phyloP scores from a whole-genome alignment of 1,284 basidiomycete species.

The Heterobasidion parviporum region DNA sequence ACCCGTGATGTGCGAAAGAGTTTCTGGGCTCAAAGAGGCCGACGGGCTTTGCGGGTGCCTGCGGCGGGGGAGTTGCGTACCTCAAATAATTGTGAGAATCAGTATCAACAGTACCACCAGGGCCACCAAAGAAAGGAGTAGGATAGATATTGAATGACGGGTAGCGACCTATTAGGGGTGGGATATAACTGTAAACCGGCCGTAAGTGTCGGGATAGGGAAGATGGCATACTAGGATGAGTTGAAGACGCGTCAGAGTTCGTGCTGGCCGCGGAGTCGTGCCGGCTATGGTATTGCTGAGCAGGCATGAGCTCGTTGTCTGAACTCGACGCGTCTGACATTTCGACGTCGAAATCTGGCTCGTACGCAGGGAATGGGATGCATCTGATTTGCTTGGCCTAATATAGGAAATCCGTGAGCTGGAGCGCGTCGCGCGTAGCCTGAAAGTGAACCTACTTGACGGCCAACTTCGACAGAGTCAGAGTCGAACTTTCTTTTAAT shows the following conservation, averaged over 20 bases:
- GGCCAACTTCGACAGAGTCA: constrained; percentile 42
- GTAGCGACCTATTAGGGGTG: constrained; percentile 38
- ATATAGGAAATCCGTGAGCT: constrained; percentile 8
- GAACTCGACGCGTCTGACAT: constrained; percentile 49
- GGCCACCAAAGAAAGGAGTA: constrained; percentile 31
- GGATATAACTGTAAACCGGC: constrained; percentile 15
- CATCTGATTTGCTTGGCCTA: constrained; percentile 62
- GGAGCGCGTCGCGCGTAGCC: constrained; percentile 14
- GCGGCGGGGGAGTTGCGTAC: constrained; percentile 24
- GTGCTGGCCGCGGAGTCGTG: constrained; percentile 60
- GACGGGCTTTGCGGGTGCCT: constrained; percentile 27
- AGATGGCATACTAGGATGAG: constrained; percentile 24
- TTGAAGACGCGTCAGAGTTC: constrained; percentile 35
- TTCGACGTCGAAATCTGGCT: constrained; percentile 51
- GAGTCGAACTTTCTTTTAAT: constrained; percentile 67
- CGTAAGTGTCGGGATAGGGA: constrained; percentile 18
- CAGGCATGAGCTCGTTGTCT: constrained; percentile 39
- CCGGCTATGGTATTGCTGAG: constrained; percentile 51
- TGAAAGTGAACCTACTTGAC: constrained; percentile 22
- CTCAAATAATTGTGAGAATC: constrained; percentile 39
- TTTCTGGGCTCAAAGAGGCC: constrained; percentile 65
- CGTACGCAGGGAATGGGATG: constrained; percentile 59
- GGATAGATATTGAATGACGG: constrained; percentile 60
- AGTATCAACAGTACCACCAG: constrained; percentile 35
- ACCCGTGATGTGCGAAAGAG: constrained; percentile 65